Evolutionary conservation across 768 basidiomycete species (phyloP).

Genomic region (Cystobasidium onofrii): DNA sequence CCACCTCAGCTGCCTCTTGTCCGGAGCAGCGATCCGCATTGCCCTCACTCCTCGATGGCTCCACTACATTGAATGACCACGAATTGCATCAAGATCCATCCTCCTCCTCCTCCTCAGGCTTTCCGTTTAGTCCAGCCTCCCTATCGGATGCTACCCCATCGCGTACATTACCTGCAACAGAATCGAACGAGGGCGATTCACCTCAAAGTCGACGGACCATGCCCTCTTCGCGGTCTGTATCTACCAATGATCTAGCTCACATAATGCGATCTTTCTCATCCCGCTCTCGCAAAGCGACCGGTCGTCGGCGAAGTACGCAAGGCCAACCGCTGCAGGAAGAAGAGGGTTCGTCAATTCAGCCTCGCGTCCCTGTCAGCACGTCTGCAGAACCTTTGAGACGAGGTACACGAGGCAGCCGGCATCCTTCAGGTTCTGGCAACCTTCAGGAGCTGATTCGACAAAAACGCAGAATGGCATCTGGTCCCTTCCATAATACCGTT

Average conservation of each 20-base stretch:
- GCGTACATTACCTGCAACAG: background rate
- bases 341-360: background rate
- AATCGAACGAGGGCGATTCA: background rate
- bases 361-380: background rate
- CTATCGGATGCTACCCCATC: background rate
- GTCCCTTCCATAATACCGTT: constrained; percentile 35
- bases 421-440: background rate
- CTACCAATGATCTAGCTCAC: constrained; percentile 22
- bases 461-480: constrained; percentile 36
- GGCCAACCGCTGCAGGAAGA: constrained; percentile 1
- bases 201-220: background rate
- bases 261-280: constrained; percentile 2
- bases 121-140: background rate
- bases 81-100: background rate
- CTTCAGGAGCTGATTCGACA: constrained; percentile 38
- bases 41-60: background rate
- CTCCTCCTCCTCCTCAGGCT: background rate
- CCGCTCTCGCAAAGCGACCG: background rate
- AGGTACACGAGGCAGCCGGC: background rate
- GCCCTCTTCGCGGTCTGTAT: constrained; percentile 3
- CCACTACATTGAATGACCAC: background rate
- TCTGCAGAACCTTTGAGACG: background rate
- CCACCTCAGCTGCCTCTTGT: background rate
- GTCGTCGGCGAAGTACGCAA: background rate
- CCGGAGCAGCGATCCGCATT: background rate